These are phyloP conservation scores for Oemleria cerasiformis DNA, from an alignment of 306 rosid species.

Conservation along the genomic window DNA sequence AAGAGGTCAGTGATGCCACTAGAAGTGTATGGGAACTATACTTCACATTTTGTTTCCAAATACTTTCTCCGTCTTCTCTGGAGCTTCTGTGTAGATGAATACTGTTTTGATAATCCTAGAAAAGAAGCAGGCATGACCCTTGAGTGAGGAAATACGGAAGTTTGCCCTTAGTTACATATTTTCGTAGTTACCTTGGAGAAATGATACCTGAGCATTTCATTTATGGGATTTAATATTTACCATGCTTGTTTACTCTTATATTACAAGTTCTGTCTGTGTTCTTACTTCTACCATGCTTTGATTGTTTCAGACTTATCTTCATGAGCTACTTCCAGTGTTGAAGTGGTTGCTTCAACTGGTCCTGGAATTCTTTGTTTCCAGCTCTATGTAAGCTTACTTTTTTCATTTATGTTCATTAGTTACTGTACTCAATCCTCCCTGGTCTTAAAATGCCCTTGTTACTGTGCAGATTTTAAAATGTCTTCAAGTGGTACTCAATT, in stretches of 20 bases:
- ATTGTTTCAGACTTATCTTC: slow-evolving; percentile 72
- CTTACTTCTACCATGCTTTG: slow-evolving; percentile 15
- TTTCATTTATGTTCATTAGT: neutral
- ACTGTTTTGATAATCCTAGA: neutral
- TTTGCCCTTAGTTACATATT: neutral
- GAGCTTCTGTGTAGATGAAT: no score
- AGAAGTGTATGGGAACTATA: neutral
- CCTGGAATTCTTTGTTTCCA: slow-evolving; percentile 89
- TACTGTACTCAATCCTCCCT: neutral
- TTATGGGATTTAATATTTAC: neutral
- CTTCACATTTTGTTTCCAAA: no score
- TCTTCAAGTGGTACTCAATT: no score
- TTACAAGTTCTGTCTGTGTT: slow-evolving; percentile 8
- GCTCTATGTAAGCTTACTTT: slow-evolving; percentile 56
- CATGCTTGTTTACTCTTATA: slow-evolving; percentile 8
- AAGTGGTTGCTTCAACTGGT: slow-evolving; percentile 90
- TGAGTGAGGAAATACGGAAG: neutral
- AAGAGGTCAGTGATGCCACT: neutral
- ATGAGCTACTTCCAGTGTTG: slow-evolving; percentile 89
- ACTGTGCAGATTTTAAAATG: no score
- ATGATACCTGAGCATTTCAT: slow-evolving; percentile 3
- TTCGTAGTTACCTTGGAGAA: neutral
- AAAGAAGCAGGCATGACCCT: neutral
- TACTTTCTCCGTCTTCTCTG: no score
- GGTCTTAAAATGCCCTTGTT: neutral